Evolutionary conservation across 441 rosid species (phyloP).

Genomic region (Oxalis stricta): DNA sequence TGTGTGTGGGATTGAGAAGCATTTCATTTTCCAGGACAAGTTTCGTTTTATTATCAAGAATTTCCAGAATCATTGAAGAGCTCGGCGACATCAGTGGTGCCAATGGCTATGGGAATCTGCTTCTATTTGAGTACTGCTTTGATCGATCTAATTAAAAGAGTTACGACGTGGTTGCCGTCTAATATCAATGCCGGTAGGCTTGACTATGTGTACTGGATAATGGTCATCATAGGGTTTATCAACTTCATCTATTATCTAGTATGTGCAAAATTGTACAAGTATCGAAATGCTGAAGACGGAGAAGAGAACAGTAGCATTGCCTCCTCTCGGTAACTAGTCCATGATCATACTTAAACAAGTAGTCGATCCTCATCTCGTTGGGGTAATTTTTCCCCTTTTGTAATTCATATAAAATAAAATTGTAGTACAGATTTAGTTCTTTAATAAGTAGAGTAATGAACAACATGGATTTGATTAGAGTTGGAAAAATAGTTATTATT

Average conservation of each 20-base stretch:
- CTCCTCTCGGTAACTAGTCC: too few relatives aligned
- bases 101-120: conserved; percentile 27
- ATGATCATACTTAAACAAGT: too few relatives aligned
- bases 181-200: conserved; percentile 34
- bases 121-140: conserved; percentile 29
- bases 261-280: conserved; percentile 21
- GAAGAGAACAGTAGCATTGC: conserved; percentile 1
- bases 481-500: too few relatives aligned
- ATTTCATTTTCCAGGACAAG: conserved; percentile 45
- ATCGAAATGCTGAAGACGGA: conserved; percentile 12
- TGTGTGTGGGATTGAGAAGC: conserved; percentile 31
- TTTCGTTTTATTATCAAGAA: conserved; percentile 39
- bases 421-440: too few relatives aligned
- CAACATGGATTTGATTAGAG: too few relatives aligned
- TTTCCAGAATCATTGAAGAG: conserved; percentile 36
- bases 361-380: too few relatives aligned
- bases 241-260: conserved; percentile 30
- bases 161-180: conserved; percentile 28
- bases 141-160: conserved; percentile 19
- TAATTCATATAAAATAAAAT: too few relatives aligned
- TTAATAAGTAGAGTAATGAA: too few relatives aligned
- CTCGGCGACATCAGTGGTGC: conserved; percentile 40
- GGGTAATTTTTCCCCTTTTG: too few relatives aligned
- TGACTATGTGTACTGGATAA: conserved; percentile 29
- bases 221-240: conserved; percentile 17